Evolutionary conservation across 225 moss, liverwort and hornwort genomes (phyloP).

Genomic region (Pseudisothecium myosuroides): DNA sequence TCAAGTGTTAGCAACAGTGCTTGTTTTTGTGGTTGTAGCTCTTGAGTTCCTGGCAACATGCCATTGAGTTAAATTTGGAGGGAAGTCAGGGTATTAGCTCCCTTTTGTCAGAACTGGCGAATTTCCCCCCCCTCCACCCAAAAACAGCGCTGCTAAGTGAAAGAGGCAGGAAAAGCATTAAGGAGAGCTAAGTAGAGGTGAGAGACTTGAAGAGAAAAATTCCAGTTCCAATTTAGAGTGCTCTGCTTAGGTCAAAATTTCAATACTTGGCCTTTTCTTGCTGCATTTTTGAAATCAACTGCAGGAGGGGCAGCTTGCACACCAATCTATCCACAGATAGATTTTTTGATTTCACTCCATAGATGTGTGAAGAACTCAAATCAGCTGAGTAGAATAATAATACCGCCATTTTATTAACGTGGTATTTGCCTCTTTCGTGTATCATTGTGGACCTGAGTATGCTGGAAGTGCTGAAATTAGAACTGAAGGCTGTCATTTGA

Average conservation of each 20-base stretch:
- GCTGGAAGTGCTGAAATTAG: not conserved
- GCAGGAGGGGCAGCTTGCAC: not conserved
- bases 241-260: not conserved
- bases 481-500: not conserved
- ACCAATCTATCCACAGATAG: not conserved
- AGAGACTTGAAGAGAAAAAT: not conserved
- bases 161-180: conserved; percentile 51
- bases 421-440: not conserved
- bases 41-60: too few relatives aligned
- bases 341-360: not conserved
- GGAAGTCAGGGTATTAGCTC: too few relatives aligned
- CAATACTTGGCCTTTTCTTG: not conserved
- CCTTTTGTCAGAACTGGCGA: too few relatives aligned
- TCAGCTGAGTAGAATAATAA: not conserved
- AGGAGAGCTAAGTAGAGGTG: conserved; percentile 33
- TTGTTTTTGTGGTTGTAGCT: too few relatives aligned
- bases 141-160: too few relatives aligned
- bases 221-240: not conserved
- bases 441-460: not conserved
- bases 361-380: not conserved
- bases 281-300: not conserved
- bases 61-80: too few relatives aligned
- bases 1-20: too few relatives aligned
- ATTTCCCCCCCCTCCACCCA: too few relatives aligned
- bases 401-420: not conserved